Evolutionary conservation across 345 rosid genomes (phyloP), one percentile per base, ranked within the genome.

Genomic region (Citrus inodora): DNA sequence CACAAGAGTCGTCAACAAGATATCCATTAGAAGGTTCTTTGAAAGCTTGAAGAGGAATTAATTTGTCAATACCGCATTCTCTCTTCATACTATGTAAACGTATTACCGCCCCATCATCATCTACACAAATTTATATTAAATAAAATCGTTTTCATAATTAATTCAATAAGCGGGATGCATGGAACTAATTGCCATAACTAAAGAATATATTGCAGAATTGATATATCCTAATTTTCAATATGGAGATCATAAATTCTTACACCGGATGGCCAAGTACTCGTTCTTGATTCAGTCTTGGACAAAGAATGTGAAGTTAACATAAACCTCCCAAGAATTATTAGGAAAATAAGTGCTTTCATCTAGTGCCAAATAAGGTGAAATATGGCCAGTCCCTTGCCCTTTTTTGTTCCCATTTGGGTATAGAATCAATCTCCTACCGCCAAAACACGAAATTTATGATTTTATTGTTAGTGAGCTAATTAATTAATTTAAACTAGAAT

Each of bases 371-470:
- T 81, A 81, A 7, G 76, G 67, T 7, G 83, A 81, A n/a, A 71
- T 66, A 71, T 58, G 30, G 1, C 73, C 68, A n/a, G 32, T 19
- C 17, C 62, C 77, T 35, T 67, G 11, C 9, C 55, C 27, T 21
- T 61, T n/a, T 73, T 67, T 33, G 63, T 78, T 70, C 24, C 84
- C 80, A 35, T 55, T 48, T 21, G 83, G 83, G 58, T 76, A 76
- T 21, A 81, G 58, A 25, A 35, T 33, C 55, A 78, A 19, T 58
- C 80, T 75, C 80, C 75, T 77, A 78, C 4, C 30, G 4, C 14
- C 14, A 60, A 24, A 7, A 60, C 25, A 24, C 14, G 11, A 9
- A 24, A 59, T 70, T 37, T 64, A 14, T 14, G 46, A 40, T 14
- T 42, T 48, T 14, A 48, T 3, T 48, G 11, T 46, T 46, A 11